Evolutionary conservation across 371 early-diverging fungal species (phyloP), one percentile per base, ranked within the genome.

Genomic region (Mortierella sp.): DNA sequence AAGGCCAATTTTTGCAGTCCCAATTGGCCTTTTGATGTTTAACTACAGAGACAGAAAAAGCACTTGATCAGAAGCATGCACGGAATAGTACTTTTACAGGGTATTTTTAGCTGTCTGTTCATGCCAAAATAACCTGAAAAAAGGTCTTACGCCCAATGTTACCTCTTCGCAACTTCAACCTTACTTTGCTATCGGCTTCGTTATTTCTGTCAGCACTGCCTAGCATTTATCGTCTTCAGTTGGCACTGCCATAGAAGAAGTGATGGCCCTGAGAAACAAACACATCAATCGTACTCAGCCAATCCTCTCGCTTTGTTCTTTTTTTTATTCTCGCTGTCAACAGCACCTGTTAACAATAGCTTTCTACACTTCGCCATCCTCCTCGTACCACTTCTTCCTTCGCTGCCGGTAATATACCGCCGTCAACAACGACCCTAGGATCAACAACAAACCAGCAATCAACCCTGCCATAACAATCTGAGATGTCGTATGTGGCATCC

Each of bases 401-500:
- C 42, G 28, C 42, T 68, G 76, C 11, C 76, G 54, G 44, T 76
- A 76, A 38, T 76, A 68, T 7, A 54, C 26, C n/a, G 70, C 76
- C 44, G 65, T 52, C 52, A 76, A 11, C 38, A 76, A 54, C 8
- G 70, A 70, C 9, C 76, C 70, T n/a, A 76, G 34, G 21, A 76
- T 52, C 26, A 76, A 50, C 13, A 70, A n/a, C 6, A 70, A 16
- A 14, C 76, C 70, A 38, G 70, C 76, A 38, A 70, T 65, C 70
- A 70, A 52, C n/a, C 52, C 70, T 50, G 70, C 76, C 76, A 76
- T 76, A 10, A 76, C 54, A 10, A 76, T 76, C 52, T 76, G 76
- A 1, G 70, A 76, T n/a, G 70, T 50, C n/a, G n/a, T 42, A 42
- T 68, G 76, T 28, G 38, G 8, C 45, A 65, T 65, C 21, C 65